A percentile compares a stretch with the other conserved stretches of the same genome.
Evolutionary conservation across 2,329 filamentous ascomycete genomes (phyloP).

Genomic region (Magnaporthiopsis rhizophila): DNA sequence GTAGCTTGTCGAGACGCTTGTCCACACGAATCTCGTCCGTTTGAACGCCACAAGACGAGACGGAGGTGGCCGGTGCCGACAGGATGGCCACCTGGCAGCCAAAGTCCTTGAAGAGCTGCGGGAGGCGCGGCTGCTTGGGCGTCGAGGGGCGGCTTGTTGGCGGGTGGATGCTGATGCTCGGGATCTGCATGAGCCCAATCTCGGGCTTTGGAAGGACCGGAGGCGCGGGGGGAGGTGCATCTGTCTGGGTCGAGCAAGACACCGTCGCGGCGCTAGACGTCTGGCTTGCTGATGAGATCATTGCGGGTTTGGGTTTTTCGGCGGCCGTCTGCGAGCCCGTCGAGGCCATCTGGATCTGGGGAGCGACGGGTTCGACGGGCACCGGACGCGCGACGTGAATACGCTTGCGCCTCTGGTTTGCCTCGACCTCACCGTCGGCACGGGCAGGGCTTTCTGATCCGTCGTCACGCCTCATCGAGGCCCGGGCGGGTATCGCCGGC

Average conservation of each 20-base stretch:
- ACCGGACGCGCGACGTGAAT: constrained; percentile 46
- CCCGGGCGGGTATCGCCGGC: constrained; percentile 24
- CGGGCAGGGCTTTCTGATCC: constrained; percentile 37
- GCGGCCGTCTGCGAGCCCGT: constrained; percentile 56
- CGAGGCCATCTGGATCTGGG: constrained; percentile 51
- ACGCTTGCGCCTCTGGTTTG: constrained; percentile 66
- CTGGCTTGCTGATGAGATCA: constrained; percentile 2
- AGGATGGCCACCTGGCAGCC: constrained; percentile 65
- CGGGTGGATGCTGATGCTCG: constrained; percentile 86
- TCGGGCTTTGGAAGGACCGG: constrained; percentile 17
- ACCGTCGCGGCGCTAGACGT: constrained; percentile 28
- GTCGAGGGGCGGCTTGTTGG: constrained; percentile 77
- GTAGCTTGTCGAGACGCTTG: constrained; percentile 64
- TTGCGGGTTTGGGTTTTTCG: constrained; percentile 39
- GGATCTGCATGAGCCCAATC: constrained; percentile 48
- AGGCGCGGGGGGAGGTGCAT: constrained; percentile 21
- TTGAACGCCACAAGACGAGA: constrained; percentile 55
- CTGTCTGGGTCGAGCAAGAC: constrained; percentile 57
- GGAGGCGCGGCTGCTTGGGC: constrained; percentile 63
- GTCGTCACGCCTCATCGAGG: constrained; percentile 25
- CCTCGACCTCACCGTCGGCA: constrained; percentile 54
- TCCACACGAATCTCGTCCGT: constrained; percentile 89
- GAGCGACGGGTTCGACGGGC: constrained; percentile 36
- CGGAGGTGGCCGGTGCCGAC: constrained; percentile 26
- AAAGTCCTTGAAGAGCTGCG: constrained; percentile 76